Evolutionary conservation across 2,329 filamentous ascomycete genomes (phyloP).

Genomic region (Cladosporium oxysporum): DNA sequence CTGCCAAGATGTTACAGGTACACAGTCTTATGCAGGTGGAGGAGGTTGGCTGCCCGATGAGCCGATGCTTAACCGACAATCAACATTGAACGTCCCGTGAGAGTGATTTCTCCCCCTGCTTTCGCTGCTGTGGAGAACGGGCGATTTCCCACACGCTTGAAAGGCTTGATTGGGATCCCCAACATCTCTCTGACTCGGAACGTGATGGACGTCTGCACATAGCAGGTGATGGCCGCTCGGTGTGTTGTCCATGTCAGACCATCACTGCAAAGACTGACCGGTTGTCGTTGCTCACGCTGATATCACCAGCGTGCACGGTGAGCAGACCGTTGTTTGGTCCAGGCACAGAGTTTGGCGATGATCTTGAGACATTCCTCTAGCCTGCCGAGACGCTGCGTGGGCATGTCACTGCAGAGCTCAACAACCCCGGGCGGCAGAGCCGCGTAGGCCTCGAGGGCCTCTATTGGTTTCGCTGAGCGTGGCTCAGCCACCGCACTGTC

Average conservation of each 20-base stretch:
- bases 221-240: not conserved
- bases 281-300: not conserved
- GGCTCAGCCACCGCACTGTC: slow-evolving; percentile 19
- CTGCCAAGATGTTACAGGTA: not conserved
- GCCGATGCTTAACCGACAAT: not conserved
- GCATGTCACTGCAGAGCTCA: slow-evolving; percentile 10
- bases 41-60: not conserved
- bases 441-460: not conserved
- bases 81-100: not conserved
- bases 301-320: not conserved
- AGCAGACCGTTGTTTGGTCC: not conserved
- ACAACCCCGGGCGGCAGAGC: slow-evolving; percentile 2
- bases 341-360: slow-evolving; percentile 1
- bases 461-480: slow-evolving; percentile 5
- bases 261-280: not conserved
- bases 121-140: not conserved
- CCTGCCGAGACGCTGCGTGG: not conserved
- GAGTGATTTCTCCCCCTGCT: not conserved
- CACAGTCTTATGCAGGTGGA: not conserved
- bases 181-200: not conserved
- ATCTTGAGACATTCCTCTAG: not conserved
- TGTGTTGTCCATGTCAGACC: not conserved
- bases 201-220: not conserved
- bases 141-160: not conserved
- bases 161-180: not conserved